Conservation (phyloP, 140 eudicot genomes). For the Oenanthe javanica region DNA sequence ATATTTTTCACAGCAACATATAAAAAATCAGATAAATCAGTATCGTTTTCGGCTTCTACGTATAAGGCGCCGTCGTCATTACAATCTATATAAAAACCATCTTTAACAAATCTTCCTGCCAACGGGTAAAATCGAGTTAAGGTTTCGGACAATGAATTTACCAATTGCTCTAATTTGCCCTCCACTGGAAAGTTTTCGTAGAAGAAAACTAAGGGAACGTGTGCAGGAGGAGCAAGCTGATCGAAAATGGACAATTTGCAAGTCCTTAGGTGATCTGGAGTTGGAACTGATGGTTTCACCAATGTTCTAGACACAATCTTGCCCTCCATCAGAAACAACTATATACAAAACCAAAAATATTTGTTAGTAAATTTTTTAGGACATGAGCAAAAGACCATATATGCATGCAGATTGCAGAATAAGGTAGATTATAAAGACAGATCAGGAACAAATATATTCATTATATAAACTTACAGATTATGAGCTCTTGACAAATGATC, state of each 20-base stretch:
- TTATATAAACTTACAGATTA: not conserved
- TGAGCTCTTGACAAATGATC: not conserved
- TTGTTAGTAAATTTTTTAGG: no score
- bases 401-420: not conserved
- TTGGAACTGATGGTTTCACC: not conserved
- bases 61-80: constrained; percentile 21
- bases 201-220: constrained; percentile 2
- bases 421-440: no score
- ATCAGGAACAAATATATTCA: no score
- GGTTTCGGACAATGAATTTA: constrained; percentile 11
- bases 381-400: not conserved
- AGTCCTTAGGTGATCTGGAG: not conserved
- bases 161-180: not conserved
- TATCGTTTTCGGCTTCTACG: constrained; percentile 6
- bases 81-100: constrained; percentile 12
- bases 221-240: constrained; percentile 10
- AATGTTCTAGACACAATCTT: not conserved
- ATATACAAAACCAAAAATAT: not conserved
- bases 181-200: not conserved
- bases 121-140: constrained; percentile 14
- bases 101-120: constrained; percentile 20
- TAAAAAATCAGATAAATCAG: constrained; percentile 1
- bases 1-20: not conserved
- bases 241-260: constrained; percentile 2
- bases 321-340: not conserved